Evolutionary conservation across 129 eudicot species (phyloP), one percentile per base, ranked within the genome.

Genomic region (Erigeron canadensis): DNA sequence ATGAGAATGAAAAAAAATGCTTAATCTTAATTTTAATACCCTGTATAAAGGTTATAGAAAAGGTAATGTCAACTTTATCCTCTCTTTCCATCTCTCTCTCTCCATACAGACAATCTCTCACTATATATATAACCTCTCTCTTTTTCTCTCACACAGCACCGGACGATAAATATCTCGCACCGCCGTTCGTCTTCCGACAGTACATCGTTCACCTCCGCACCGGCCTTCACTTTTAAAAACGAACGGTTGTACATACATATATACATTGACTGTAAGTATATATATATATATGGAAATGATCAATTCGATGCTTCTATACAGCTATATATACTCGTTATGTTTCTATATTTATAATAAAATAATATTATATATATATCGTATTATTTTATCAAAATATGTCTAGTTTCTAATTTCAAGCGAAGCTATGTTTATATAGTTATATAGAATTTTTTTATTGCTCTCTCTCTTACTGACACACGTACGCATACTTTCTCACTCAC

Each of bases 1-100:
- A n/a, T n/a, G n/a, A n/a, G n/a, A n/a, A n/a, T n/a, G n/a, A n/a
- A n/a, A n/a, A n/a, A n/a, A n/a, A n/a, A n/a, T n/a, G n/a, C n/a
- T n/a, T n/a, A n/a, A n/a, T n/a, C n/a, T n/a, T n/a, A n/a, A n/a
- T n/a, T n/a, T n/a, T n/a, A n/a, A n/a, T n/a, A n/a, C n/a, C n/a
- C n/a, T n/a, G n/a, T n/a, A n/a, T n/a, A n/a, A n/a, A n/a, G n/a
- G n/a, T n/a, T n/a, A n/a, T n/a, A n/a, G n/a, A n/a, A n/a, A 57
- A 79, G 54, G 55, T 71, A 43, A 50, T 56, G 46, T 75, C 81
- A 67, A 79, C 82, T 79, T 74, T 68, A 67, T 65, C 76, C 83
- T 46, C 17, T 69, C 76, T 69, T 8, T 69, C 79, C 69, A 77
- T 82, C 77, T 82, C 77, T 15, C 15, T 74, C 70, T 34, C 66